phyloP scores from a whole-genome alignment of 2,329 filamentous ascomycete genomes.

The Pestalotiopsis sp. region DNA sequence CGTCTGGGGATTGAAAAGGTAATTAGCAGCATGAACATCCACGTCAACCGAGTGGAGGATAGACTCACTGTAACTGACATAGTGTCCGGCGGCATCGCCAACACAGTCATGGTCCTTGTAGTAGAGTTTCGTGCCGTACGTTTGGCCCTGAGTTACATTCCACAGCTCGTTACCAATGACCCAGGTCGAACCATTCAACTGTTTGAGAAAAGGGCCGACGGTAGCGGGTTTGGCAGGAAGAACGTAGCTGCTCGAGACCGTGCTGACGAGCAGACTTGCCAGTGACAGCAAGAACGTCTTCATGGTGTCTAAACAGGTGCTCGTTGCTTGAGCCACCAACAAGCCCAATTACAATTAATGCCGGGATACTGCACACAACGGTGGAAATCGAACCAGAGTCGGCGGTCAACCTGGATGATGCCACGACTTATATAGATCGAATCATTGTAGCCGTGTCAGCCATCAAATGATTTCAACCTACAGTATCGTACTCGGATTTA shows the following conservation, averaged over 20 bases:
- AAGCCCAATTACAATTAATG: background rate
- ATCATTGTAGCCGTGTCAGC: background rate
- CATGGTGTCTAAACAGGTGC: slow-evolving; percentile 1
- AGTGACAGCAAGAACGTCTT: slow-evolving; percentile 6
- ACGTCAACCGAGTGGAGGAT: background rate
- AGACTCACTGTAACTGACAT: slow-evolving; percentile 32
- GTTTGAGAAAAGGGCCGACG: slow-evolving; percentile 27
- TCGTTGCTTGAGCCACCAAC: background rate
- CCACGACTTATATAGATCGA: background rate
- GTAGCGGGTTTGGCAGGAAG: background rate
- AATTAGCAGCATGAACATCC: background rate
- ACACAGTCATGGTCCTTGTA: slow-evolving; percentile 33
- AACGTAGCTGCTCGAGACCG: background rate
- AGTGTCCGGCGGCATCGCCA: slow-evolving; percentile 32
- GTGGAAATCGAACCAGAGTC: background rate
- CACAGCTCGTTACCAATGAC: slow-evolving; percentile 34
- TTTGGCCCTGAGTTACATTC: slow-evolving; percentile 31
- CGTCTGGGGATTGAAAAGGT: slow-evolving; percentile 36
- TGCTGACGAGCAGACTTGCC: slow-evolving; percentile 8
- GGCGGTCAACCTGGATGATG: background rate
- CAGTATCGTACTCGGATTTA: background rate
- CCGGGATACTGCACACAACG: background rate
- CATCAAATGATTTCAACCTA: background rate
- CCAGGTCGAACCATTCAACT: slow-evolving; percentile 30
- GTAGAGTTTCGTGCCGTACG: slow-evolving; percentile 28